Evolutionary conservation across 768 basidiomycete genomes (phyloP), one percentile per base, ranked within the genome.

Genomic region (Hortiboletus flavorubellus): DNA sequence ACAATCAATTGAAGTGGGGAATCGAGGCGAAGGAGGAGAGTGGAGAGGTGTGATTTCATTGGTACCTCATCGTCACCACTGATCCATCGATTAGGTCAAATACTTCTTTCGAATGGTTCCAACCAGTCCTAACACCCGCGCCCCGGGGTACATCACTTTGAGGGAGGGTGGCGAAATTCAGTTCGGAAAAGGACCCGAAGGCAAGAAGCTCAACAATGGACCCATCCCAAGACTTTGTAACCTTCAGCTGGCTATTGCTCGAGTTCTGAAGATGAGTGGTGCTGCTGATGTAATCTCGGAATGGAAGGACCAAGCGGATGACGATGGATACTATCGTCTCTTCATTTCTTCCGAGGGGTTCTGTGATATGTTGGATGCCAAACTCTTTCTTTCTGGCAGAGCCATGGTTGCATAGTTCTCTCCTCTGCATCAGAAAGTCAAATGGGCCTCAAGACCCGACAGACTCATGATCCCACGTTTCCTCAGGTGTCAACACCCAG

Each of bases 231-330:
- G 1, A 2, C 23, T 53, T 15, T 55, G 43, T 8, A 55, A 53
- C 35, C 23, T 55, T 34, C 51, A 18, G 37, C 16, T 54, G 37
- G 54, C 54, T 54, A 12, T 46, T 31, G 54, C 51, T 55, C 51
- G 31, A 15, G 51, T 40, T 46, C 9, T 46, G 38, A 26, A 26
- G 26, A 26, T 26, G 26, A 26, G 26, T 26, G 26, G 26, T 26
- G 26, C 26, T 26, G 26, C 26, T 26, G 26, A 26, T 26, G 5
- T 26, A 26, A 26, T 26, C 26, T 26, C 5, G 26, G 26, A 26
- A 16, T 54, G 44, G 54, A 54, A 46, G 44, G 43, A 46, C 35
- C 14, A 18, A 7, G 52, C 46, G 9, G 52, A 53, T 40, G 46
- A 49, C 8, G 37, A 37, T n/a, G 47, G 47, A 29, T 38, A 7